Conservation (phyloP, 768 basidiomycete species). For the Trichaptum fuscoviolaceum region DNA sequence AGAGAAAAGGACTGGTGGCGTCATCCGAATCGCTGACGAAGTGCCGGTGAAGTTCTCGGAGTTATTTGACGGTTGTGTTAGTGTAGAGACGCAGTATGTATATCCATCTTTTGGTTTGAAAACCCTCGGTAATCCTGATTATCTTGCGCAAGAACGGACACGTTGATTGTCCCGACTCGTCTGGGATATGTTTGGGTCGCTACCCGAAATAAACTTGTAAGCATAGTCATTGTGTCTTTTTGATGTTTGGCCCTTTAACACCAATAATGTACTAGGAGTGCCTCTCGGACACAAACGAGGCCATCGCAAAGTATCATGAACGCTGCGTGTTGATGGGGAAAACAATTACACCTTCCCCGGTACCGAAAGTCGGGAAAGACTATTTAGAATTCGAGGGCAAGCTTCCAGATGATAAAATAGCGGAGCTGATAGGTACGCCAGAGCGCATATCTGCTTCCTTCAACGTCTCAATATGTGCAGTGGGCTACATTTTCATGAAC, state of each 20-base stretch:
- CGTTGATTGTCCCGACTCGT: constrained; percentile 56
- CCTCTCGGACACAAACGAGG: constrained; percentile 45
- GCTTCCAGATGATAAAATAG: constrained; percentile 42
- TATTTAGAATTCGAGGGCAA: constrained; percentile 48
- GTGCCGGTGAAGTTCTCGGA: constrained; percentile 45
- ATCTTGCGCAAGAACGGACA: constrained; percentile 40
- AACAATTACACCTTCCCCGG: constrained; percentile 42
- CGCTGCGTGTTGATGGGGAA: constrained; percentile 42
- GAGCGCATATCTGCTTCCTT: neutral
- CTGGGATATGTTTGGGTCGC: constrained; percentile 60
- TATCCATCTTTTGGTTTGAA: constrained; percentile 1
- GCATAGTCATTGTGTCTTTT: constrained; percentile 14
- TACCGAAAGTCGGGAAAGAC: constrained; percentile 49
- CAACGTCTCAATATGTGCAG: constrained; percentile 14
- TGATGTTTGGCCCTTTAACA: neutral
- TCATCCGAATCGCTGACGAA: constrained; percentile 47
- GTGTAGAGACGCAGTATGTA: constrained; percentile 33
- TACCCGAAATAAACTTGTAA: constrained; percentile 47
- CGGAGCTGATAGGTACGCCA: constrained; percentile 48
- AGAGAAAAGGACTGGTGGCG: constrained; percentile 34
- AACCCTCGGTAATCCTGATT: constrained; percentile 8
- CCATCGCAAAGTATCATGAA: constrained; percentile 47
- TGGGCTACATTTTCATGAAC: constrained; percentile 62
- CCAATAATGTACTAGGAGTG: constrained; percentile 36
- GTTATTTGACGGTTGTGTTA: constrained; percentile 50